phyloP scores from a whole-genome alignment of 805 yeast species.

The Metschnikowia arizonensis region DNA sequence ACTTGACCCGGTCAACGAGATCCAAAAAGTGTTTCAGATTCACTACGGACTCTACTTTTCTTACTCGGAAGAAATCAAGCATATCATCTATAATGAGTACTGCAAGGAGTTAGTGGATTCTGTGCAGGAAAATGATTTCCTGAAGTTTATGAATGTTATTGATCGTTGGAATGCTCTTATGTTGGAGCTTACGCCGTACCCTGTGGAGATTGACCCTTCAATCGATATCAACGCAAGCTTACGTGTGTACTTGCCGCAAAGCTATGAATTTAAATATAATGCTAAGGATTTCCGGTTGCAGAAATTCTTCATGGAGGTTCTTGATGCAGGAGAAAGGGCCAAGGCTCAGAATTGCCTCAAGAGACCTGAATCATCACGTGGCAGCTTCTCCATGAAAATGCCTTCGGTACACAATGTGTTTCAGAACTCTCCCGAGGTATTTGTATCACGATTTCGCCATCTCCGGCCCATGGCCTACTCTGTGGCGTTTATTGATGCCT shows the following conservation, averaged over 20 bases:
- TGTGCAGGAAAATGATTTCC: conserved; percentile 31
- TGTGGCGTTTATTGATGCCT: conserved; percentile 16
- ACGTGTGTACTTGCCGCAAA: conserved; percentile 13
- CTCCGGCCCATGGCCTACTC: conserved; percentile 18
- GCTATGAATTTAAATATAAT: conserved; percentile 8
- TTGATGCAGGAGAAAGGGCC: conserved; percentile 16
- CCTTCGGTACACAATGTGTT: conserved; percentile 1
- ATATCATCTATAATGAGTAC: conserved; percentile 32
- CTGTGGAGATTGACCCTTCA: conserved; percentile 15
- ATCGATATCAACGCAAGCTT: conserved; percentile 18
- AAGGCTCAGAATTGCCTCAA: background rate
- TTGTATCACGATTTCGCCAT: conserved; percentile 18
- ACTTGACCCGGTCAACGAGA: conserved; percentile 60
- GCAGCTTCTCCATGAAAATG: conserved; percentile 4
- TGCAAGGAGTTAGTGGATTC: conserved; percentile 30
- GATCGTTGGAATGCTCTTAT: conserved; percentile 42
- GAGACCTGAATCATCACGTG: conserved; percentile 8
- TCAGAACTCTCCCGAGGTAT: conserved; percentile 12
- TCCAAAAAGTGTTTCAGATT: conserved; percentile 44
- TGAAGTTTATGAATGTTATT: conserved; percentile 32
- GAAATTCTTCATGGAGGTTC: conserved; percentile 15
- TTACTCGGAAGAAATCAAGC: conserved; percentile 29
- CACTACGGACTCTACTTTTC: conserved; percentile 40
- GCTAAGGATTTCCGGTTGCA: conserved; percentile 15
- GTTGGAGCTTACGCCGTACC: conserved; percentile 35